Evolutionary conservation across 352 stramenopile genomes (phyloP).

Genomic region (Peronospora destructor): DNA sequence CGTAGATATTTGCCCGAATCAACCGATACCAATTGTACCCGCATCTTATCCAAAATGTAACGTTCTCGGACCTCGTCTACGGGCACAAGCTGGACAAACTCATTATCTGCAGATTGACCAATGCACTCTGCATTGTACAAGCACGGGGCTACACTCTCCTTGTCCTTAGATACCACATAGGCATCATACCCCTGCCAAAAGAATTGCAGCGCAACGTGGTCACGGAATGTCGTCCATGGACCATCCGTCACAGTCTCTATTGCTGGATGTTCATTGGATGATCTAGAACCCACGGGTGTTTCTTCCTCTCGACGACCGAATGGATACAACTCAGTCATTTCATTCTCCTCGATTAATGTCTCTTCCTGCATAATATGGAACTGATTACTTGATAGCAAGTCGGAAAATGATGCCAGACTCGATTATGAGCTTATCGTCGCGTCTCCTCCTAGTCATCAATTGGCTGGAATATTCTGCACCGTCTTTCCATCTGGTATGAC

Average conservation of each 20-base stretch:
- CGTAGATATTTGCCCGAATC: slow-evolving; percentile 48
- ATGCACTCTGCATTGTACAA: slow-evolving; percentile 50
- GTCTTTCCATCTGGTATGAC: neutral
- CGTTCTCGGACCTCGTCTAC: slow-evolving; percentile 45
- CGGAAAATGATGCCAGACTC: slow-evolving; percentile 7
- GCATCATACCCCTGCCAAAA: slow-evolving; percentile 67
- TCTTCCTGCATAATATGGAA: slow-evolving; percentile 3
- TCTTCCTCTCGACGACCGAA: slow-evolving; percentile 7
- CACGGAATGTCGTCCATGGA: slow-evolving; percentile 35
- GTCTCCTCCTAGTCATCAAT: neutral
- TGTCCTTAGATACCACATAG: slow-evolving; percentile 41
- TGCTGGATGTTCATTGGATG: neutral
- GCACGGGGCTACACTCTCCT: slow-evolving; percentile 48
- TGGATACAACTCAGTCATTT: slow-evolving; percentile 28
- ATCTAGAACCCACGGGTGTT: neutral
- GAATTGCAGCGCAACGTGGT: slow-evolving; percentile 52
- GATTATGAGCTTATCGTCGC: too few relatives aligned
- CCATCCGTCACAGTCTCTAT: slow-evolving; percentile 19
- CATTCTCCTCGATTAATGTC: slow-evolving; percentile 13
- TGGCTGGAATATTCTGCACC: slow-evolving; percentile 2
- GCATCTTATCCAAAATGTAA: slow-evolving; percentile 55
- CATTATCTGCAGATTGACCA: slow-evolving; percentile 28
- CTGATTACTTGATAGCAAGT: slow-evolving; percentile 6
- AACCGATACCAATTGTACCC: slow-evolving; percentile 49
- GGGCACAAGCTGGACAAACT: slow-evolving; percentile 53